phyloP scores from a whole-genome alignment of 1,139 yeast genomes.

The Yamadazyma diospyri region DNA sequence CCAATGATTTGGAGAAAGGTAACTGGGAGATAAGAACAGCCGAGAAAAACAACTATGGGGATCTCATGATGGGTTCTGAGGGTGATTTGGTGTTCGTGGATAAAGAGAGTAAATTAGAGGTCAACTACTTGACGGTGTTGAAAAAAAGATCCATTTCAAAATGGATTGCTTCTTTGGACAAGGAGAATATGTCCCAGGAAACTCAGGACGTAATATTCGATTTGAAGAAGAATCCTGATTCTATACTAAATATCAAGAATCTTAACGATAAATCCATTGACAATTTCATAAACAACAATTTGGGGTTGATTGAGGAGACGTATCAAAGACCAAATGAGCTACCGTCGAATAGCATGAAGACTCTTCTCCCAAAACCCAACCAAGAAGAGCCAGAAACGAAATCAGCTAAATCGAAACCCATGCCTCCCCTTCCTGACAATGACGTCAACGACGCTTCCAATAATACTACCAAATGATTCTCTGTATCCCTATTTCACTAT shows the following conservation, averaged over 20 bases:
- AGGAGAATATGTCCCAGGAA: conserved; percentile 10
- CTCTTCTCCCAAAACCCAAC: too few species aligned
- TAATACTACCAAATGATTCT: conserved; percentile 76
- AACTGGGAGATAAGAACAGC: conserved; percentile 64
- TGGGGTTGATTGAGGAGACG: conserved; percentile 14
- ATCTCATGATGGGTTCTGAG: conserved; percentile 56
- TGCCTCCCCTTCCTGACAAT: neutral
- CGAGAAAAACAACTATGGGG: conserved; percentile 42
- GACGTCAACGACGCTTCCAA: conserved; percentile 1
- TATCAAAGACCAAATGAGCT: too few species aligned
- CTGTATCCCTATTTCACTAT: conserved; percentile 56
- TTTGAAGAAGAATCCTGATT: conserved; percentile 20
- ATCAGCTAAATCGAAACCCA: neutral
- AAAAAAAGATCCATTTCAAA: conserved; percentile 16
- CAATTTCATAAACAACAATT: conserved; percentile 26
- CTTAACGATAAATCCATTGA: conserved; percentile 24
- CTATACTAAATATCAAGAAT: conserved; percentile 17
- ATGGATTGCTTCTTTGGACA: conserved; percentile 30
- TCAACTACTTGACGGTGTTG: conserved; percentile 15
- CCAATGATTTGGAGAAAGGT: conserved; percentile 79
- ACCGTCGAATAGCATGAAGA: too few species aligned
- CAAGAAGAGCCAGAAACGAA: neutral
- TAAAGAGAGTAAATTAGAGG: conserved; percentile 24
- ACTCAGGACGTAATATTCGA: conserved; percentile 11
- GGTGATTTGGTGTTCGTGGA: conserved; percentile 53